Evolutionary conservation across 495 filamentous ascomycete genomes (phyloP).

Genomic region (Aspergillus affinis): DNA sequence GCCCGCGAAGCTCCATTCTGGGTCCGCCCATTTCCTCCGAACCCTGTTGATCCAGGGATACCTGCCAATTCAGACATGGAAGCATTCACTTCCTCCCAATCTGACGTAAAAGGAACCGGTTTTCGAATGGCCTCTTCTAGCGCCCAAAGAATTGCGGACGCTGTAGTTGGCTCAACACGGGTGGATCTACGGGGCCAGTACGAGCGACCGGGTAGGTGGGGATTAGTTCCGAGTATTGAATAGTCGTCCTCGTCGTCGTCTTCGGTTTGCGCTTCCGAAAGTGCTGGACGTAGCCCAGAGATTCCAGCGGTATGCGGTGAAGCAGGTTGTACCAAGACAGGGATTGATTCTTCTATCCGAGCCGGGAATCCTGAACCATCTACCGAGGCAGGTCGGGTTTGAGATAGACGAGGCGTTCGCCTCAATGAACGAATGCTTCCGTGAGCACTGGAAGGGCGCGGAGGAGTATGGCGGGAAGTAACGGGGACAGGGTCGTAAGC

Average conservation of each 20-base stretch:
- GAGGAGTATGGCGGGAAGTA: conserved; percentile 31
- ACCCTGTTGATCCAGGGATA: conserved; percentile 44
- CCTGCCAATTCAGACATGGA: conserved; percentile 84
- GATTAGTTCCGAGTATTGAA: conserved; percentile 38
- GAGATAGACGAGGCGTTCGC: conserved; percentile 42
- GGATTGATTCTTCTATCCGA: conserved; percentile 31
- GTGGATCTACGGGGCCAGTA: conserved; percentile 56
- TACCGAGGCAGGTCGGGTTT: conserved; percentile 39
- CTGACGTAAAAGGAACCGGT: conserved; percentile 80
- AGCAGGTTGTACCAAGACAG: conserved; percentile 25
- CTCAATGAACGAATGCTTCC: conserved; percentile 52
- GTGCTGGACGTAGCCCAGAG: conserved; percentile 33
- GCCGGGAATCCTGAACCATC: conserved; percentile 29
- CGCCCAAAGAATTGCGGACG: conserved; percentile 82
- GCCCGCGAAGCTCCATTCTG: conserved; percentile 51
- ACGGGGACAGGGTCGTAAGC: conserved; percentile 33
- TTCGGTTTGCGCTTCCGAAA: conserved; percentile 37
- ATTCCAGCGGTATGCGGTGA: conserved; percentile 21
- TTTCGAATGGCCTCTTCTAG: conserved; percentile 87
- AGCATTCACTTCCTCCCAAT: conserved; percentile 86
- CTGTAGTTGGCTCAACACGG: conserved; percentile 62
- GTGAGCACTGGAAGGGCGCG: conserved; percentile 51
- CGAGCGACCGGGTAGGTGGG: conserved; percentile 36
- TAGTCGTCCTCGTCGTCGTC: conserved; percentile 28
- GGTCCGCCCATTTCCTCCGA: conserved; percentile 42